These are phyloP conservation scores for Coix lacrymajobi DNA, from an alignment of 176 grass and related monocot species.

Conservation along the genomic window DNA sequence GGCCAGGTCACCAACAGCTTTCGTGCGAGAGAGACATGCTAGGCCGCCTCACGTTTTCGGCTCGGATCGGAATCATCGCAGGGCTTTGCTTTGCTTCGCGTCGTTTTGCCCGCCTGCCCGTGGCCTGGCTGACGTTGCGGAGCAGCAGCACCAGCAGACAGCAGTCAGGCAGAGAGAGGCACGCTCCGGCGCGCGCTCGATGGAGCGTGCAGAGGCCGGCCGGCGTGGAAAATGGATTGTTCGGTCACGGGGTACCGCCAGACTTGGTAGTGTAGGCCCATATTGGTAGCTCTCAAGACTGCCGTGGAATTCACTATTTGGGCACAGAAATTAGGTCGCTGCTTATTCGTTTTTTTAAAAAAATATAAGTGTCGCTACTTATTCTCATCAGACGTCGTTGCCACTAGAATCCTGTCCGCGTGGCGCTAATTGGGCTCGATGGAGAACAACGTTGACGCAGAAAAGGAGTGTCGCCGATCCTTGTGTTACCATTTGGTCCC, in stretches of 20 bases:
- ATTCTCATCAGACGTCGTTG: not conserved
- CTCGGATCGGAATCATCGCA: not conserved
- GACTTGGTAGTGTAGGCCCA: not conserved
- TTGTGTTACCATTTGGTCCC: not conserved
- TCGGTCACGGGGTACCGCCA: not conserved
- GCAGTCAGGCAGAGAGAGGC: not conserved
- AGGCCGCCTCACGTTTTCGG: not conserved
- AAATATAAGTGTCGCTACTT: not conserved
- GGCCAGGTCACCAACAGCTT: not conserved
- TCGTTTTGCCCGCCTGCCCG: not conserved
- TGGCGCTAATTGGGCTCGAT: not conserved
- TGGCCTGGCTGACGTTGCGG: not conserved
- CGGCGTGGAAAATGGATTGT: not conserved
- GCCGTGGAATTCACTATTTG: too few relatives aligned
- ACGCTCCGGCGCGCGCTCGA: not conserved
- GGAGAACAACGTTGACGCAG: conserved; percentile 3
- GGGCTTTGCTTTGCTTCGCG: conserved; percentile 13
- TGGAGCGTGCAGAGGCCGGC: not conserved
- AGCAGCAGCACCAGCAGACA: not conserved
- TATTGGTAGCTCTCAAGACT: not conserved
- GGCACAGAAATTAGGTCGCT: not conserved
- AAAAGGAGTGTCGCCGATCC: not conserved
- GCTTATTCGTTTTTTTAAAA: too few relatives aligned
- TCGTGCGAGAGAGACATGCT: not conserved
- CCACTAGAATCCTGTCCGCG: not conserved